Conservation (phyloP, 2,329 filamentous ascomycete species). For the Scopulariopsis brevicaulis region DNA sequence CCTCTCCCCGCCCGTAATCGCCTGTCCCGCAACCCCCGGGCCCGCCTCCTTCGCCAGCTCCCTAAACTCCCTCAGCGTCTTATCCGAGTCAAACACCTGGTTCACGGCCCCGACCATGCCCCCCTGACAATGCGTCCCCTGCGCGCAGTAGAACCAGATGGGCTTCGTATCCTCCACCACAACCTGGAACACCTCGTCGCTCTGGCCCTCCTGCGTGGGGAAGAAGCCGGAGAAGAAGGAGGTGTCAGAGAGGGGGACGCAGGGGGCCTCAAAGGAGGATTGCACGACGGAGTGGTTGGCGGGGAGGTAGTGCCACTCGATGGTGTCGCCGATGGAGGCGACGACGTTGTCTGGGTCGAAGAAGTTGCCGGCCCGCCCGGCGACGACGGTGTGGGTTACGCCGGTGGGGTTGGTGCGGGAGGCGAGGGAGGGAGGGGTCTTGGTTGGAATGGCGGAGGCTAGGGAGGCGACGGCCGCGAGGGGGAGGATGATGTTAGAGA, state of each 20-base stretch:
- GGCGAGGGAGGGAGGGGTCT: conserved; percentile 13
- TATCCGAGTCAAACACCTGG: conserved; percentile 26
- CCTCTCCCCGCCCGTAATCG: conserved; percentile 21
- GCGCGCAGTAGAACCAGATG: conserved; percentile 54
- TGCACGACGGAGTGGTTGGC: conserved; percentile 36
- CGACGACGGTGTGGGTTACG: conserved; percentile 32
- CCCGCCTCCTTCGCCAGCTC: conserved; percentile 15
- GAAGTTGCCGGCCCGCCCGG: conserved; percentile 28
- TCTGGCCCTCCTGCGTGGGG: conserved; percentile 15
- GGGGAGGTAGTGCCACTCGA: conserved; percentile 45
- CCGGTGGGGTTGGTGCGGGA: conserved; percentile 24
- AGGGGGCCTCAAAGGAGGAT: conserved; percentile 29
- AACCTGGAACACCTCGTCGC: conserved; percentile 9
- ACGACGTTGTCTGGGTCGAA: conserved; percentile 39
- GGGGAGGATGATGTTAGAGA: conserved; percentile 16
- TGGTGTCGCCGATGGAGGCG: conserved; percentile 33
- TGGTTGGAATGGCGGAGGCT: conserved; percentile 19
- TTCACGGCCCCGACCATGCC: conserved; percentile 40
- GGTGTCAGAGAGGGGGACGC: conserved; percentile 23
- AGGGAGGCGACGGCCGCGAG: conserved; percentile 16
- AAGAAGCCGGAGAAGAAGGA: conserved; percentile 35
- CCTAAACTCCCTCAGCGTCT: conserved; percentile 24
- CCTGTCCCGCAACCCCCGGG: conserved; percentile 17
- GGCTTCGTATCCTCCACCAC: conserved; percentile 30
- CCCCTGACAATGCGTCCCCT: conserved; percentile 30